phyloP scores from a whole-genome alignment of 352 stramenopile genomes.

The Phytopythium aichiense region DNA sequence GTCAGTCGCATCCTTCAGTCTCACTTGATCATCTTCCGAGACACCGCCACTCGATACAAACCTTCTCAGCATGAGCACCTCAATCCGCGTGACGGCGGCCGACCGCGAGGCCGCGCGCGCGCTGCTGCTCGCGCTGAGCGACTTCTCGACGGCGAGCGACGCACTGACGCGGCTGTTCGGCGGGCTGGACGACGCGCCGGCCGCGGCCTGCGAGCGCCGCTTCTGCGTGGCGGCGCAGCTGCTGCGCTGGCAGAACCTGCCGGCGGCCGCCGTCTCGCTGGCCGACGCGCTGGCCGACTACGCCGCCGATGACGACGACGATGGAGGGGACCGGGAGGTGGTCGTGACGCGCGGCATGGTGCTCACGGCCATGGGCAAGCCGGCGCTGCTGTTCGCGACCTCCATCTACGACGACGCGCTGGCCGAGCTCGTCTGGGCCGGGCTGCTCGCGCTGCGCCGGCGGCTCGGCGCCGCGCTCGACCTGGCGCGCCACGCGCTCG shows the following conservation, averaged over 20 bases:
- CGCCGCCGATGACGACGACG: constrained; percentile 9
- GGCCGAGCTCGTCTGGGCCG: constrained; percentile 53
- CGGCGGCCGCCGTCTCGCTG: constrained; percentile 20
- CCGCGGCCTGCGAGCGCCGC: constrained; percentile 12
- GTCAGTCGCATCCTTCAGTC: background rate
- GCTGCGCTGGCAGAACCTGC: constrained; percentile 39
- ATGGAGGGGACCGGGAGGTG: background rate
- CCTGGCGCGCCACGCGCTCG: constrained; percentile 55
- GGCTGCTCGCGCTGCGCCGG: constrained; percentile 43
- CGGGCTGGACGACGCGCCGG: constrained; percentile 14
- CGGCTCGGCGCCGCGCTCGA: constrained; percentile 27
- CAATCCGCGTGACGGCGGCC: background rate
- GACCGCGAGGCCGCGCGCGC: constrained; percentile 12
- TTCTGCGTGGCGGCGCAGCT: constrained; percentile 32
- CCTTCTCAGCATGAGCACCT: background rate
- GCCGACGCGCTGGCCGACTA: constrained; percentile 32
- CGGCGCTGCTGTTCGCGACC: constrained; percentile 67
- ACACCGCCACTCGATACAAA: background rate
- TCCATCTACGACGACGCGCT: constrained; percentile 87
- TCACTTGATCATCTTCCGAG: background rate
- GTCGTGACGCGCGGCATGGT: constrained; percentile 24
- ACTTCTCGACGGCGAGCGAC: constrained; percentile 43
- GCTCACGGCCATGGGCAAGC: constrained; percentile 73
- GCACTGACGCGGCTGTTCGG: constrained; percentile 52
- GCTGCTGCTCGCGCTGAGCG: constrained; percentile 53